Conservation (phyloP, 768 basidiomycete species). For the Termitomyces sp. region DNA sequence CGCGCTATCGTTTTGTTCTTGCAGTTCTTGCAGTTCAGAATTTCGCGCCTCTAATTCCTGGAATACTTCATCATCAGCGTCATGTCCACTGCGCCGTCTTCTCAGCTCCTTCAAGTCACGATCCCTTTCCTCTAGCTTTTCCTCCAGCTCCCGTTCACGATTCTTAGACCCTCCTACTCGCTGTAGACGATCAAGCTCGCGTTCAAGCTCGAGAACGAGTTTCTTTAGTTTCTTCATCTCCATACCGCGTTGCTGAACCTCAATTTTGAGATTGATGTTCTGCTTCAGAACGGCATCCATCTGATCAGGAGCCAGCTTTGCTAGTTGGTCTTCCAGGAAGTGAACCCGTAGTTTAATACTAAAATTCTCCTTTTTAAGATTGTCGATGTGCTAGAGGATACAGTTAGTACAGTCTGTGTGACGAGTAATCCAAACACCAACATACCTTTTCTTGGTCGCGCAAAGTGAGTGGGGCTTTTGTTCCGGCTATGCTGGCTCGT, state of each 20-base stretch:
- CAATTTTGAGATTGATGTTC: constrained; percentile 90
- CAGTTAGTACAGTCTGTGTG: background rate
- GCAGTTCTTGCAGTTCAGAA: constrained; percentile 68
- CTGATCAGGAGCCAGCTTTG: constrained; percentile 86
- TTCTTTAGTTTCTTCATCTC: constrained; percentile 93
- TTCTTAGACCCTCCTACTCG: constrained; percentile 41
- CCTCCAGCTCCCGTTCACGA: constrained; percentile 74
- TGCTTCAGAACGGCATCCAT: constrained; percentile 90
- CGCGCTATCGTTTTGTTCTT: constrained; percentile 70
- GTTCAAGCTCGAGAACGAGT: constrained; percentile 78
- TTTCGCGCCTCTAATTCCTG: constrained; percentile 59
- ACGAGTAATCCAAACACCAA: background rate
- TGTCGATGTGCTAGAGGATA: constrained; percentile 77
- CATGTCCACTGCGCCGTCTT: constrained; percentile 38
- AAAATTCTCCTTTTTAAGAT: constrained; percentile 96
- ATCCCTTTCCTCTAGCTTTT: constrained; percentile 70
- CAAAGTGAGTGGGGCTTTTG: constrained; percentile 65
- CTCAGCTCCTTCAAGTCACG: constrained; percentile 66
- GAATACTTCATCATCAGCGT: constrained; percentile 47
- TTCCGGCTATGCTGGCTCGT: constrained; percentile 31
- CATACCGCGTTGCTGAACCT: constrained; percentile 84
- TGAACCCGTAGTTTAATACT: constrained; percentile 94
- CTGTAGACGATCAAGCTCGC: constrained; percentile 71
- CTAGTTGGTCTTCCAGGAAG: constrained; percentile 90
- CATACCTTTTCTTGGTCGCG: constrained; percentile 95